A percentile compares a stretch with the other conserved stretches of the same genome.
These are phyloP conservation scores for Leavenworthia alabamica DNA, from an alignment of 345 rosid genomes.

Conservation along the genomic window DNA sequence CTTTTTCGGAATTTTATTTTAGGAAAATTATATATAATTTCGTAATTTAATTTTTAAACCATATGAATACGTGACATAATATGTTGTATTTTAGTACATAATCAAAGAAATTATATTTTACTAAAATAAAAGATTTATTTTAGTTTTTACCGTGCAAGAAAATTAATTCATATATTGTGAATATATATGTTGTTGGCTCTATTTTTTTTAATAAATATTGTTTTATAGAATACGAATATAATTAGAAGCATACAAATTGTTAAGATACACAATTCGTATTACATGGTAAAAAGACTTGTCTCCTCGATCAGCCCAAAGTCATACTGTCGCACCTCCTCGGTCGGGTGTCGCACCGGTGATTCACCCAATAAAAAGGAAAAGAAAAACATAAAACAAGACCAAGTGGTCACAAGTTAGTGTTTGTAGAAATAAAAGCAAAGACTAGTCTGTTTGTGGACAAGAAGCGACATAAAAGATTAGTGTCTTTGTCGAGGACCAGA, in stretches of 20 bases:
- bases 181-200: background rate
- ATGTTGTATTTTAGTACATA: too few species aligned
- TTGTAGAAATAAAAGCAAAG: background rate
- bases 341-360: background rate
- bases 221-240: background rate
- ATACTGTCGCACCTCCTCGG: background rate
- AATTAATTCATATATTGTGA: background rate
- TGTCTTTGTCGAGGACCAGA: constrained; percentile 1
- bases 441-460: constrained; percentile 10
- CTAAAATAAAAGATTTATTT: too few species aligned
- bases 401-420: constrained; percentile 9
- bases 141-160: background rate
- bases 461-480: background rate
- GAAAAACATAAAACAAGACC: background rate
- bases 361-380: background rate
- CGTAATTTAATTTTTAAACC: background rate
- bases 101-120: too few species aligned
- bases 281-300: background rate
- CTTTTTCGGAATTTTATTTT: background rate
- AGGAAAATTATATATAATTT: background rate
- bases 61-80: background rate
- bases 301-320: background rate
- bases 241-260: background rate
- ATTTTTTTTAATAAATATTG: too few species aligned
- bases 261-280: background rate